Base-by-base conservation (phyloP, 495 filamentous ascomycete genomes). In the Tetracladium setigerum region DNA sequence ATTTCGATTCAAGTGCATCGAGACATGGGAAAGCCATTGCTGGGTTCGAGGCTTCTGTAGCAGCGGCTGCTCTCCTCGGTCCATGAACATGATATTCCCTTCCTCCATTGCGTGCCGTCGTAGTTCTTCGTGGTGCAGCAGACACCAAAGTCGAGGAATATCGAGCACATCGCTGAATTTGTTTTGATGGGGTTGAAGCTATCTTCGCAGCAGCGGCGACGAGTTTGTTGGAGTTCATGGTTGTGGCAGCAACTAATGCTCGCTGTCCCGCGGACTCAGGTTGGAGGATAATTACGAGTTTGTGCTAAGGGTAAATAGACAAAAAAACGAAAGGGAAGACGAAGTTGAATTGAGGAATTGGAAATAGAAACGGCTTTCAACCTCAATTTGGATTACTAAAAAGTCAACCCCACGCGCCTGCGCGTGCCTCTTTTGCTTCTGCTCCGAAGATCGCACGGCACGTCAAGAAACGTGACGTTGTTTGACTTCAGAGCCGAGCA, bases 11-110 rank as follows among this genome's bases (percentile, higher is more conserved):
- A 47, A 90, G 79, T 10, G 84, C 87, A 61, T 99, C 92, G 10
- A 99, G 83, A 60, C 92, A 99, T 4, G 92, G 92, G 57, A 99
- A 99, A 14, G 85, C 80, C 68, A 98, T 83, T 38, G 89, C 86
- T 2, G 92, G 89, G 58, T 97, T 98, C 14, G 89, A 87, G 8
- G 70, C 71, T 48, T 70, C 69, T 51, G 64, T 58, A 11, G 30
- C 19, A 17, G 9, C 24, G 10, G 50, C 15, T 6, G 44, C 34
- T 22, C 30, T 43, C 38, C 36, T 19, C 27, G 24, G 8, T 14
- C 35, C 37, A 15, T 52, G 22, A 1, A 32, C 17, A 41, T 46
- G 47, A 17, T 50, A 47, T 31, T 15, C 2, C 33, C 50, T 41
- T 0, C 38, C n/a, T 27, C 16, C 50, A 47, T 53, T 47, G 16